Evolutionary conservation across 441 rosid species (phyloP), one percentile per base, ranked within the genome.

Genomic region (Cnidoscolus chayamansa): DNA sequence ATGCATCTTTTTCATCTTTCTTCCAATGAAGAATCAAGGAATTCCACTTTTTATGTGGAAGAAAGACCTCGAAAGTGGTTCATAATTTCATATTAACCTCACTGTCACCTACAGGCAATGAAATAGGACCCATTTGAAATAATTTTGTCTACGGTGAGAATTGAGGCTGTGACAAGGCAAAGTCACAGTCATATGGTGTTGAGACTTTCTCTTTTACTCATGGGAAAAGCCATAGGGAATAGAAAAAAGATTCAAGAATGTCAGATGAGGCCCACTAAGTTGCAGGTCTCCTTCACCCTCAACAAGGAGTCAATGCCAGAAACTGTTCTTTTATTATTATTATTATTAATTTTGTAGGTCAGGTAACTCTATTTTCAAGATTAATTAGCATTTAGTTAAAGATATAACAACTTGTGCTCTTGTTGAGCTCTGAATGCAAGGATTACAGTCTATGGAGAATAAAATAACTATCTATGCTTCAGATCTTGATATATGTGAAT

Each of bases 261-360:
- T 71, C 74, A 16, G 48, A 9, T 25, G 56, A 30, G 72, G 48
- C 6, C 71, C 63, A 5, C 20, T 45, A 31, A 15, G 62, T n/a
- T 2, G 32, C 6, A 20, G 60, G 13, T 56, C 40, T 4, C 3
- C 40, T 2, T 35, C 5, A 35, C 3, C 17, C 15, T 30, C 7
- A 51, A 66, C 59, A 16, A 31, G 3, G 3, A 31, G 45, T 66
- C 59, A 51, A 66, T 19, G 53, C 7, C 67, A 43, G 49, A 45
- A 15, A 63, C 8, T 43, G 35, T 30, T 10, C 5, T 4, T 35
- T 2, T 35, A 25, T 64, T 16, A 61, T 32, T 60, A 6, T 35
- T 10, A 19, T 47, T 43, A 3, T n/a, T 10, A 64, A 4, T 0
- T 32, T 64, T 4, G 19, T 48, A 51, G 40, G 12, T n/a, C 10